Base-by-base conservation (phyloP, 1,139 yeast species). In the Chernovozyma aurita region DNA sequence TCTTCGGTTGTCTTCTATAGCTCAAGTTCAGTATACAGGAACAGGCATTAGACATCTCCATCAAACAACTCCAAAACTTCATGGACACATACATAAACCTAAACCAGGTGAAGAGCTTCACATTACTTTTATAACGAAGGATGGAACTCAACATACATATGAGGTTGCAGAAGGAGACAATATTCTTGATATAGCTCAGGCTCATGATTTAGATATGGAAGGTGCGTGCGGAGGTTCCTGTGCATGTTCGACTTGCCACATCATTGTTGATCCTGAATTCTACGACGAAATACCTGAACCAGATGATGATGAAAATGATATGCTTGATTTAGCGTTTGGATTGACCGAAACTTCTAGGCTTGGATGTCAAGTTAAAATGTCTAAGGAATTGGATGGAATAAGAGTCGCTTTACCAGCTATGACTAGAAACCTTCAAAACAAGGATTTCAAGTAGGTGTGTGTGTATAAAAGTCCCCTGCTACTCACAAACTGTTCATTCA, bases 201-300 rank as follows among this genome's bases (percentile, higher is more conserved):
- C 95, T 3, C 66, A 90, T 54, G 84, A 88, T 50, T 63, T 92
- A 42, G 98, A 92, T 50, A 88, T 92, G 90, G 98, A 92, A 57
- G 95, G 98, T 32, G 98, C 98, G 0, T 92, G 98, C 63, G 98
- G 98, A 26, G 98, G 98, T 2, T 87, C 97, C 2, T 92, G 98
- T 68, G 98, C 98, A 1, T 92, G 98, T 57, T 88, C 97, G 3
- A 92, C 98, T 0, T 92, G 98, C 58, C 98, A 92, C 63, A 82
- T 92, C 40, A 92, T 92, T 35, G 88, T 92, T 28, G 98, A 92
- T 56, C 98, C 98, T 1, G 96, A 84, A 32, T 88, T 67, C 55
- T 92, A 87, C 61, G 98, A 92, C 54, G 76, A 68, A 41, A 76
- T 92, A 48, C 95, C 95, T 20, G 98, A 92, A 57, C 98, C 98